phyloP scores from a whole-genome alignment of 176 grass and related monocot species.

The Juncus effusus region DNA sequence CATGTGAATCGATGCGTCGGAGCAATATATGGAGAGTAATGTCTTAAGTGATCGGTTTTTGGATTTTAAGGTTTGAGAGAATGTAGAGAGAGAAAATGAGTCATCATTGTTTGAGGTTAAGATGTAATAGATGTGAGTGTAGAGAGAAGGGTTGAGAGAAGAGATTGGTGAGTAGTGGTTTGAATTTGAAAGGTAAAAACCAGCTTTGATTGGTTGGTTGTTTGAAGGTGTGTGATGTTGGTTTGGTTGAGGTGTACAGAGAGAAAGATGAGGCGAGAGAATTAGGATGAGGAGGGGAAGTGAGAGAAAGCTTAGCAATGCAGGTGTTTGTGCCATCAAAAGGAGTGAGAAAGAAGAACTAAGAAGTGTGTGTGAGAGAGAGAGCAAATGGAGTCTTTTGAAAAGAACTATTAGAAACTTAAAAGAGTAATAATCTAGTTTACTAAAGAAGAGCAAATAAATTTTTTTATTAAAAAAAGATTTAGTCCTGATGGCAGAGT shows the following conservation, averaged over 20 bases:
- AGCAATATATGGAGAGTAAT: slow-evolving; percentile 43
- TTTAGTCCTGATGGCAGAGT: too few species aligned
- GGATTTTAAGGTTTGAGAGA: slow-evolving; percentile 49
- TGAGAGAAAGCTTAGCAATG: slow-evolving; percentile 4
- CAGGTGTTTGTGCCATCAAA: slow-evolving; percentile 19
- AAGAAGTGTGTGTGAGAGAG: too few species aligned
- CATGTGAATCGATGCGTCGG: not conserved
- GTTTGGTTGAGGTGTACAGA: not conserved
- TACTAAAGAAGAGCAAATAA: too few species aligned
- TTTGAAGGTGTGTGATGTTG: too few species aligned
- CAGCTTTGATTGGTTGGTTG: slow-evolving; percentile 38
- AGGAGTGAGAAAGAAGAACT: not conserved
- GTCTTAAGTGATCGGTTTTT: slow-evolving; percentile 49
- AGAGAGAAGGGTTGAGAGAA: slow-evolving; percentile 50
- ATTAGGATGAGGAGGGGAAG: not conserved
- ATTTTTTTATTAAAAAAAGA: too few species aligned
- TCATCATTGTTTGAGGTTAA: slow-evolving; percentile 35
- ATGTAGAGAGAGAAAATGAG: slow-evolving; percentile 34
- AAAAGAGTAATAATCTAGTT: too few species aligned
- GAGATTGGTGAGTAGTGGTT: slow-evolving; percentile 39
- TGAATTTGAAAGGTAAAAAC: slow-evolving; percentile 58
- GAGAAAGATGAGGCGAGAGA: not conserved
- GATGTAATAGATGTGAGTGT: slow-evolving; percentile 80
- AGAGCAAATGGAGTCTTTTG: too few species aligned
- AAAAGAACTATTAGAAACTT: too few species aligned